Percentiles rank a stretch among this genome's conserved stretches.
phyloP scores from a whole-genome alignment of 805 yeast species.

The Metschnikowia reukaufii region DNA sequence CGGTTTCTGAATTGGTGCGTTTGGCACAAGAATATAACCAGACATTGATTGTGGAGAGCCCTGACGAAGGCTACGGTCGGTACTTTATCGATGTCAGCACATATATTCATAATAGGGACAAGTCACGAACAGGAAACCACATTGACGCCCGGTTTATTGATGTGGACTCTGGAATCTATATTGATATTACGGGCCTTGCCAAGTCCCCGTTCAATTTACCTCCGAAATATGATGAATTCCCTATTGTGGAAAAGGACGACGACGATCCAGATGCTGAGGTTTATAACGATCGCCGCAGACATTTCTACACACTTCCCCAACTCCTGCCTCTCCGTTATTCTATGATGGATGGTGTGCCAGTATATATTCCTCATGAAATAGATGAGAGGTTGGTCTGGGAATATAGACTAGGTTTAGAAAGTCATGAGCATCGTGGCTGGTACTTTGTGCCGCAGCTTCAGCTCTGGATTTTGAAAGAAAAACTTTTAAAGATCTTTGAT shows the following conservation, averaged over 20 bases:
- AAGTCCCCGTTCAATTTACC: constrained; percentile 13
- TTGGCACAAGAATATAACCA: constrained; percentile 15
- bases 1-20: constrained; percentile 13
- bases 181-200: constrained; percentile 19
- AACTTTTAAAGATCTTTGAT: too few species aligned
- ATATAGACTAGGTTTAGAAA: too few species aligned
- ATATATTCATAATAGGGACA: constrained; percentile 16
- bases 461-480: too few species aligned
- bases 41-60: constrained; percentile 19
- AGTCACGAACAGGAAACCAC: constrained; percentile 12
- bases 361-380: too few species aligned
- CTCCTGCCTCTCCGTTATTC: too few species aligned
- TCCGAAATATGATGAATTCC: constrained; percentile 10
- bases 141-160: constrained; percentile 21
- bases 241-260: constrained; percentile 13
- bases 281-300: constrained; percentile 20
- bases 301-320: constrained; percentile 18
- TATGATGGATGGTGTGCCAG: too few species aligned
- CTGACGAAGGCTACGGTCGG: constrained; percentile 20
- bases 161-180: constrained; percentile 18
- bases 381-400: too few species aligned
- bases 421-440: too few species aligned
- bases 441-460: too few species aligned
- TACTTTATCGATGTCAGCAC: constrained; percentile 22
- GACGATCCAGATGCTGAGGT: constrained; percentile 14